Evolutionary conservation across 495 filamentous ascomycete species (phyloP).

Genomic region (Aspergillus steynii): DNA sequence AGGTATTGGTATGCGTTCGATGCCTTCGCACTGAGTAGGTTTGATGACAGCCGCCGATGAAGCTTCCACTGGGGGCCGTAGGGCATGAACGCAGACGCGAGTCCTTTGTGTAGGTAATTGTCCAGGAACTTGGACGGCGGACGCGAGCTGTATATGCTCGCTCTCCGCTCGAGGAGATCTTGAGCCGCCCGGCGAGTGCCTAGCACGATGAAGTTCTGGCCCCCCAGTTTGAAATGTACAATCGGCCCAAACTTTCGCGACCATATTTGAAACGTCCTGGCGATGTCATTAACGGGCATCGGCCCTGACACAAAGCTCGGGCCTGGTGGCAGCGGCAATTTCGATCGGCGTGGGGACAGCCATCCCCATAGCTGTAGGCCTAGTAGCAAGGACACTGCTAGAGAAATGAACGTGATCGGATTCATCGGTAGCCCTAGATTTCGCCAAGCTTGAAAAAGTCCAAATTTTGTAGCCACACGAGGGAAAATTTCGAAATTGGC

Average conservation of each 20-base stretch:
- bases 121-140: slow-evolving; percentile 18
- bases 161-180: slow-evolving; percentile 24
- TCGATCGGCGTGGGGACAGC: background rate
- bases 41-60: slow-evolving; percentile 26
- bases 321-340: slow-evolving; percentile 13
- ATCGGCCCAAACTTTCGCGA: slow-evolving; percentile 27
- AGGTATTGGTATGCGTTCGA: slow-evolving; percentile 35
- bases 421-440: background rate
- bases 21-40: slow-evolving; percentile 32
- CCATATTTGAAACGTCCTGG: slow-evolving; percentile 20
- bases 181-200: slow-evolving; percentile 11
- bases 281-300: slow-evolving; percentile 11
- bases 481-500: background rate
- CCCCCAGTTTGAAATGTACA: slow-evolving; percentile 14
- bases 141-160: slow-evolving; percentile 23
- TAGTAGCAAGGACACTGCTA: background rate
- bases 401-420: background rate
- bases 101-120: slow-evolving; percentile 13
- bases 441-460: background rate
- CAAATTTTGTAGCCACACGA: too few species aligned
- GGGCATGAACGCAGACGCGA: slow-evolving; percentile 43
- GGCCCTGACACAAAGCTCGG: slow-evolving; percentile 29
- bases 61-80: slow-evolving; percentile 41
- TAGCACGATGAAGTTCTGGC: slow-evolving; percentile 19
- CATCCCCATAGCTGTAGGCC: background rate